phyloP scores from a whole-genome alignment of 2,329 filamentous ascomycete genomes.

The Huntiella omanensis region DNA sequence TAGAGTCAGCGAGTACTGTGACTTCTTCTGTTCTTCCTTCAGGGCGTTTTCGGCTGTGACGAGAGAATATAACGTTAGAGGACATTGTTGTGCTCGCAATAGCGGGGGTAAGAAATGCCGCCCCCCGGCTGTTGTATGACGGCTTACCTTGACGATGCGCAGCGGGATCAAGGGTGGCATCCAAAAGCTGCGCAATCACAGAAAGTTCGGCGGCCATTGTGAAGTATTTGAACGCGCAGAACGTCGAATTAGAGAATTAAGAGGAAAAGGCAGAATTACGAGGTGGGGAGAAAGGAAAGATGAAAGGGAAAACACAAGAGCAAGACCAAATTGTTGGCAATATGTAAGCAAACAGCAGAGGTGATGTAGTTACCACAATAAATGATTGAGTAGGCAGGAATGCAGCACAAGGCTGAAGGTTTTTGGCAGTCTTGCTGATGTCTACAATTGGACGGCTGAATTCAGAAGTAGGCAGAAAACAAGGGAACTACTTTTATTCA shows the following conservation, averaged over 20 bases:
- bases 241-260: conserved; percentile 6
- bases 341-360: conserved; percentile 1
- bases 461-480: conserved; percentile 1
- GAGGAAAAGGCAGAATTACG: neutral
- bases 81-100: neutral
- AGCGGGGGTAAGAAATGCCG: neutral
- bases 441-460: conserved; percentile 6
- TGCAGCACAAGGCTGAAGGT: conserved; percentile 8
- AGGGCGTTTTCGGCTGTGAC: conserved; percentile 59
- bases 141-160: conserved; percentile 72
- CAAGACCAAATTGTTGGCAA: neutral
- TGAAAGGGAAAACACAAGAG: neutral
- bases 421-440: conserved; percentile 1
- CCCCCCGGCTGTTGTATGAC: neutral
- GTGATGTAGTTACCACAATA: neutral
- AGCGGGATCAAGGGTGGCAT: conserved; percentile 73
- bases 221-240: neutral
- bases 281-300: neutral
- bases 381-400: neutral
- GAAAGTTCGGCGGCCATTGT: conserved; percentile 39
- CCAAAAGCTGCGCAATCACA: conserved; percentile 61
- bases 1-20: conserved; percentile 71
- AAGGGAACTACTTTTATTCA: neutral
- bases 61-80: neutral
- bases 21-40: conserved; percentile 60